These are phyloP conservation scores for Blastobotrys petasosporus DNA, from an alignment of 1,139 yeast species.

Conservation along the genomic window DNA sequence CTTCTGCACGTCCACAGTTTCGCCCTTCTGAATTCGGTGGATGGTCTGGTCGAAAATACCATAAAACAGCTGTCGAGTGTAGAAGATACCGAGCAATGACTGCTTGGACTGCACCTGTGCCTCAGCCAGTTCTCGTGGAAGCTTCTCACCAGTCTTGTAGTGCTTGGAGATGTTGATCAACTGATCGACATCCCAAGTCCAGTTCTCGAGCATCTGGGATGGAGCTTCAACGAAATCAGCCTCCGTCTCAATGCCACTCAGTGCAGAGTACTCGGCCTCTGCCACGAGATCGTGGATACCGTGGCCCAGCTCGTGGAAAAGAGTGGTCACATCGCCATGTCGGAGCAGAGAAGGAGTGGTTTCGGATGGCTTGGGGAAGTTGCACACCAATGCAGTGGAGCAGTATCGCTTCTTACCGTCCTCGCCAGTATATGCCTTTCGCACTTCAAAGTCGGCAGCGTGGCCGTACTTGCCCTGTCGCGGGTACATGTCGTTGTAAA, in stretches of 20 bases:
- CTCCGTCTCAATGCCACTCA: conserved; percentile 70
- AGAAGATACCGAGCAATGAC: conserved; percentile 66
- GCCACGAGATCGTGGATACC: conserved; percentile 78
- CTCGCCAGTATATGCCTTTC: conserved; percentile 53
- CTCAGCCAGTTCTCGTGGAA: conserved; percentile 53
- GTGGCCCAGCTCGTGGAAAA: conserved; percentile 88
- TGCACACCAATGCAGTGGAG: conserved; percentile 74
- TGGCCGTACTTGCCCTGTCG: conserved; percentile 82
- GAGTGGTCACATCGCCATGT: conserved; percentile 74
- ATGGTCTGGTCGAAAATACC: conserved; percentile 70
- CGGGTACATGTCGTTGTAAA: conserved; percentile 77
- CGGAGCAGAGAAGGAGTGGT: conserved; percentile 70
- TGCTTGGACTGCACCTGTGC: conserved; percentile 62
- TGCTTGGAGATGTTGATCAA: conserved; percentile 58
- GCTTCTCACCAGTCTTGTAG: conserved; percentile 50
- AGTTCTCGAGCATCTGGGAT: conserved; percentile 81
- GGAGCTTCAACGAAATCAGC: conserved; percentile 90
- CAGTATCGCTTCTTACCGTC: conserved; percentile 54
- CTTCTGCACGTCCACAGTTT: conserved; percentile 42
- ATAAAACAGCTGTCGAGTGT: conserved; percentile 70
- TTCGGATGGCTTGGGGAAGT: conserved; percentile 69
- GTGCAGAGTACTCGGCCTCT: conserved; percentile 54
- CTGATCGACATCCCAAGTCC: conserved; percentile 74
- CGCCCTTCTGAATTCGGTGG: conserved; percentile 48
- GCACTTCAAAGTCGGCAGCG: conserved; percentile 73